Evolutionary conservation across 169 alveolate genomes (phyloP), one percentile per base, ranked within the genome.

Genomic region (Plasmodium yoelii): DNA sequence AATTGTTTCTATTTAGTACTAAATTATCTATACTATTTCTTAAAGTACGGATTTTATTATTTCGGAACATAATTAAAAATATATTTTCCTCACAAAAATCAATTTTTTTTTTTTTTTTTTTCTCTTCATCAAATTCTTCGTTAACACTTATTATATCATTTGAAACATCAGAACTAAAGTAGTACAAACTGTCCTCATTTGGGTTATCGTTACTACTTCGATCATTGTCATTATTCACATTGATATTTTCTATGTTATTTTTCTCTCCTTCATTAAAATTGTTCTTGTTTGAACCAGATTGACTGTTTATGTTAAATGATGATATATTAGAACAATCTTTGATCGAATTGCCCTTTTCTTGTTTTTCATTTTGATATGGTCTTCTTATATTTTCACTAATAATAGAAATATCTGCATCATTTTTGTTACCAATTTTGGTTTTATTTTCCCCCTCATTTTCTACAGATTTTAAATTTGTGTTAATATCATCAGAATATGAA

Each of bases 81-180:
- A 77, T n/a, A 77, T 77, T 77, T 28, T 77, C 88, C 53, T 77
- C 75, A 49, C 69, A 77, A 51, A 49, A 49, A 49, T 65, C 12
- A 13, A 63, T 44, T 39, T 74, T 74, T 61, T 77, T 64, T 9
- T 77, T 77, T 22, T 61, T 75, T 18, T 75, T 63, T 56, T 60
- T 44, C 1, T 51, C 46, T 22, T 47, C 65, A 55, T 73, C 71
- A 7, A 26, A 64, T 8, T 77, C 88, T 53, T 77, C 51, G 51
- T 77, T 61, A 39, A 57, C 60, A 1, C 72, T 57, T 51, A 77
- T 15, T n/a, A 77, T 63, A 9, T 63, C 44, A 44, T 47, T 77
- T 13, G 80, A 63, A 9, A 77, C 19, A 57, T 77, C 80, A 13
- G 77, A 63, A 44, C 88, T 57, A 13, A 61, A 77, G 22, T 77